phyloP scores from a whole-genome alignment of 2,329 filamentous ascomycete species.

The Hypoxylon sp. region DNA sequence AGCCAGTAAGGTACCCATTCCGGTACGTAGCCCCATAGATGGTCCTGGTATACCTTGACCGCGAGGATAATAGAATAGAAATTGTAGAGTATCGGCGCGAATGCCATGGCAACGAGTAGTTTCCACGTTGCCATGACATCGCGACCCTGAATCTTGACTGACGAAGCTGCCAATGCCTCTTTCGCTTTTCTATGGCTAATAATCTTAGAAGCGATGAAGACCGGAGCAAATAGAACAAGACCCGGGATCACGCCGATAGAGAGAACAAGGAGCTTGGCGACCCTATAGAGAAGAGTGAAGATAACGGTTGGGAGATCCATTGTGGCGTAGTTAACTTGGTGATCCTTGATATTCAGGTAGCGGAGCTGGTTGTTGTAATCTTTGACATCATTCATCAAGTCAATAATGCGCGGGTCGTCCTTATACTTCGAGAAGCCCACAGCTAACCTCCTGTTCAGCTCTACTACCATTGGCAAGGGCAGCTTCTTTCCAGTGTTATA shows the following conservation, averaged over 20 bases:
- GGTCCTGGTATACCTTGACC: conserved; percentile 84
- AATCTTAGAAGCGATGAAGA: conserved; percentile 86
- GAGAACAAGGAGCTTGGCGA: conserved; percentile 82
- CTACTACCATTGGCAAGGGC: conserved; percentile 90
- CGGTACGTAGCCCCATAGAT: conserved; percentile 86
- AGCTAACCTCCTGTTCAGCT: conserved; percentile 91
- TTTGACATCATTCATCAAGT: conserved; percentile 81
- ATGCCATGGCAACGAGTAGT: conserved; percentile 85
- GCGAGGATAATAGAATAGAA: conserved; percentile 83
- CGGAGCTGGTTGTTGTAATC: conserved; percentile 90
- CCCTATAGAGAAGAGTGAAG: conserved; percentile 82
- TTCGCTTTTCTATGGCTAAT: conserved; percentile 87
- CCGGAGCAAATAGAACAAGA: conserved; percentile 86
- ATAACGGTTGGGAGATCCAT: conserved; percentile 84
- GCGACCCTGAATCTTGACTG: conserved; percentile 88
- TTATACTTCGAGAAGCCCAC: conserved; percentile 95
- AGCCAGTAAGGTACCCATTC: conserved; percentile 84
- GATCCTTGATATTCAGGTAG: conserved; percentile 89
- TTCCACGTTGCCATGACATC: conserved; percentile 98
- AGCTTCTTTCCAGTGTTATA: conserved; percentile 97
- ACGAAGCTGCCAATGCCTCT: conserved; percentile 86
- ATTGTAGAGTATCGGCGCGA: conserved; percentile 86
- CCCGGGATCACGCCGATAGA: conserved; percentile 88
- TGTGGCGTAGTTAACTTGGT: conserved; percentile 93
- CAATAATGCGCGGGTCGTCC: conserved; percentile 85